Percentiles rank a stretch among this genome's conserved stretches.
Evolutionary conservation across 1,284 basidiomycete genomes (phyloP).

Genomic region (Trametes hirsuta): DNA sequence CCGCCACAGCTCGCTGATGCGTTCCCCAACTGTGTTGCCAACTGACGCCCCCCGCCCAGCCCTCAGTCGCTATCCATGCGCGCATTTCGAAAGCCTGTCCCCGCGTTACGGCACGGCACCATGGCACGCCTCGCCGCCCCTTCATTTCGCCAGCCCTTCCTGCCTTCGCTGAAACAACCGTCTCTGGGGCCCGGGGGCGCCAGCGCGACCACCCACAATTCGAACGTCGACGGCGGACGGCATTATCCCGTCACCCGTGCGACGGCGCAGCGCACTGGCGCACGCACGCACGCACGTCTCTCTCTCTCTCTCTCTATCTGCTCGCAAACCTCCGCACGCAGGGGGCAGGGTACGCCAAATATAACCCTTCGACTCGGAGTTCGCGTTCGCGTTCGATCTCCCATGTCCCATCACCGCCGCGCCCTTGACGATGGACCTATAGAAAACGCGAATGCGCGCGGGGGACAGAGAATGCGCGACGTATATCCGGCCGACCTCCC

Average conservation of each 20-base stretch:
- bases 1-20: background rate
- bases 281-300: background rate
- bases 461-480: conserved; percentile 11
- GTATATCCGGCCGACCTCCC: conserved; percentile 12
- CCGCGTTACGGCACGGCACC: background rate
- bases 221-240: no score
- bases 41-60: no score
- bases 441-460: background rate
- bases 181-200: no score
- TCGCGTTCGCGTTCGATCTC: background rate
- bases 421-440: background rate
- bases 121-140: background rate
- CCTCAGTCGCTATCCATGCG: background rate
- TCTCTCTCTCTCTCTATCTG: background rate
- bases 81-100: background rate
- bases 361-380: background rate
- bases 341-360: background rate
- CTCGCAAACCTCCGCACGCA: background rate
- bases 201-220: no score
- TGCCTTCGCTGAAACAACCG: background rate
- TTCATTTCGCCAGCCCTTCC: conserved; percentile 8
- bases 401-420: no score
- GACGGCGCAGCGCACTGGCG: no score
- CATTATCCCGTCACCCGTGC: background rate
- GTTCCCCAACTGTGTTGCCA: background rate